Percentiles rank a stretch among this genome's conserved stretches.
These are phyloP conservation scores for Cryomyces minteri DNA, from an alignment of 495 filamentous ascomycete genomes.

Conservation along the genomic window DNA sequence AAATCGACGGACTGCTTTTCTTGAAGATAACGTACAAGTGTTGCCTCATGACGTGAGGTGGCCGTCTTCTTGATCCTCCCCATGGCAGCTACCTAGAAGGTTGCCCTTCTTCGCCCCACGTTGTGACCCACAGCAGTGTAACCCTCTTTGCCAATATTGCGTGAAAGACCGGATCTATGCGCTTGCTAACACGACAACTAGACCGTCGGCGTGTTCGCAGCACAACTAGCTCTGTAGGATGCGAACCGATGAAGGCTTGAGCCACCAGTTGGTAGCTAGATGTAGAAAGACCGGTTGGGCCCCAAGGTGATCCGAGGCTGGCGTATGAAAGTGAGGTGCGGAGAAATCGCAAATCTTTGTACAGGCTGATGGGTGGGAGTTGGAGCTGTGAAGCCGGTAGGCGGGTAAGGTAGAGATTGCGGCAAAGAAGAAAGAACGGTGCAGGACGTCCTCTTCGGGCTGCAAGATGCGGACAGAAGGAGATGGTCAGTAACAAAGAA, in stretches of 20 bases:
- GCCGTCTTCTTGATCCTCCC: constrained; percentile 95
- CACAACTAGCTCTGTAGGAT: neutral
- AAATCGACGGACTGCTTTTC: neutral
- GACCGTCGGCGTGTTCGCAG: neutral
- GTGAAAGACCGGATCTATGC: neutral
- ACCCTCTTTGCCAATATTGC: neutral
- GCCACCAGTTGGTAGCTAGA: neutral
- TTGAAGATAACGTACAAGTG: constrained; percentile 46
- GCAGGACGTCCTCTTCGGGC: neutral
- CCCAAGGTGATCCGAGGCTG: neutral
- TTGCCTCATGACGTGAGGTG: constrained; percentile 82
- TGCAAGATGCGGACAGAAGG: neutral
- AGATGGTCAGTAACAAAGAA: neutral
- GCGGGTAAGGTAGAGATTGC: neutral
- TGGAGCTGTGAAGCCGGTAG: neutral
- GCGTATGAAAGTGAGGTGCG: neutral
- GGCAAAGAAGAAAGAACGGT: neutral
- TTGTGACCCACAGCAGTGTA: no score
- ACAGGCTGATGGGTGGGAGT: neutral
- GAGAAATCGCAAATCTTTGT: neutral
- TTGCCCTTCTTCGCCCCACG: constrained; percentile 4
- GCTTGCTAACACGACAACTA: neutral
- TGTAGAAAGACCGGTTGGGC: no score
- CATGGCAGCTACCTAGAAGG: constrained; percentile 30
- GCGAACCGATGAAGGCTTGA: neutral